phyloP scores from a whole-genome alignment of 352 stramenopile genomes.

The Globisporangium acanthophoron region DNA sequence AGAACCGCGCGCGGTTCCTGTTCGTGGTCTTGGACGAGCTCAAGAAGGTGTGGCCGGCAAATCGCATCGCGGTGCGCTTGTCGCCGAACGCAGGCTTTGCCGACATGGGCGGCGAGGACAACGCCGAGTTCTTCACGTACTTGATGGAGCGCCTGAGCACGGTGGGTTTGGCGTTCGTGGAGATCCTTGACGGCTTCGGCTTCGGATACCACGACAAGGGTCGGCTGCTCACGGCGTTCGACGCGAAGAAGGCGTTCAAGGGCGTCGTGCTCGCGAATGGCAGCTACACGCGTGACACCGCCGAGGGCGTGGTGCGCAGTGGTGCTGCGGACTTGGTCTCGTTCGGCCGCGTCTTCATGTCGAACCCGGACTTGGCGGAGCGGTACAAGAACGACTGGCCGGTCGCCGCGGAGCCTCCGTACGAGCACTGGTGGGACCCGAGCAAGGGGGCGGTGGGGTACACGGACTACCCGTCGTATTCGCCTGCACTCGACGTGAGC shows the following conservation, averaged over 20 bases:
- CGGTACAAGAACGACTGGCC: slow-evolving; percentile 30
- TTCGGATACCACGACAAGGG: slow-evolving; percentile 32
- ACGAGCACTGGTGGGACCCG: slow-evolving; percentile 46
- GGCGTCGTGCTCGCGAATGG: slow-evolving; percentile 45
- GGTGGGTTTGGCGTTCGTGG: slow-evolving; percentile 53
- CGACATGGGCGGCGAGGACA: slow-evolving; percentile 19
- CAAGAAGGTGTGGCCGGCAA: slow-evolving; percentile 21
- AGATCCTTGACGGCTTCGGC: slow-evolving; percentile 47
- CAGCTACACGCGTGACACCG: slow-evolving; percentile 41
- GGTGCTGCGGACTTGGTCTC: slow-evolving; percentile 51
- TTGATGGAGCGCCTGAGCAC: slow-evolving; percentile 45
- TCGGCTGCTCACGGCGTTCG: neutral
- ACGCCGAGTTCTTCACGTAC: slow-evolving; percentile 36
- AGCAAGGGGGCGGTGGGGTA: slow-evolving; percentile 37
- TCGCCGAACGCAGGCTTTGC: slow-evolving; percentile 46
- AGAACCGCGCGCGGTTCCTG: slow-evolving; percentile 83
- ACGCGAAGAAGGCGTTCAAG: slow-evolving; percentile 47
- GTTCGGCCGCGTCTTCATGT: slow-evolving; percentile 68
- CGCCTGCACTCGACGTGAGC: too few species aligned
- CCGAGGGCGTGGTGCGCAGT: slow-evolving; percentile 40
- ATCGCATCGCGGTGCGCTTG: slow-evolving; percentile 33
- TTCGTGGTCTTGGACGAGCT: slow-evolving; percentile 61
- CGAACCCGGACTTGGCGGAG: slow-evolving; percentile 67
- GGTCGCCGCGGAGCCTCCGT: slow-evolving; percentile 30
- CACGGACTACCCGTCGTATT: slow-evolving; percentile 33